A percentile compares a stretch with the other conserved stretches of the same genome.
Evolutionary conservation across 2,329 filamentous ascomycete species (phyloP).

Genomic region (Fusarium buxicola): DNA sequence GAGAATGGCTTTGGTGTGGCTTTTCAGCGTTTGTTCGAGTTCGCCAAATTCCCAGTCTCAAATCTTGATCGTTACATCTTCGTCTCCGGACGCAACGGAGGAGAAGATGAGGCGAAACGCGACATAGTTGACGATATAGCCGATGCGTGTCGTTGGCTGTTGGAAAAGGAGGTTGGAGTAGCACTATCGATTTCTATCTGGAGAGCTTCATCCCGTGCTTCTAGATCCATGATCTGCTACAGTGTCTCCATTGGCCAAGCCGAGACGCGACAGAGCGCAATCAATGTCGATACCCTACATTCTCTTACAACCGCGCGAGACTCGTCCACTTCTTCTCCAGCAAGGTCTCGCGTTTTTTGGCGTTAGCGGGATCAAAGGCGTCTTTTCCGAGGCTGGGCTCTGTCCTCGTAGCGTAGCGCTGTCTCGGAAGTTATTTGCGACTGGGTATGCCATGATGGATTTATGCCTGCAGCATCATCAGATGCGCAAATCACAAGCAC

Average conservation of each 20-base stretch:
- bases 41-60: conserved; percentile 97
- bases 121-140: conserved; percentile 85
- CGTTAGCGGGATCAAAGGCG: conserved; percentile 80
- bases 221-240: conserved; percentile 89
- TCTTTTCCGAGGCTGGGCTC: conserved; percentile 77
- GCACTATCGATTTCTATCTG: conserved; percentile 87
- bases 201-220: conserved; percentile 76
- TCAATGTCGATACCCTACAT: conserved; percentile 66
- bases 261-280: conserved; percentile 11
- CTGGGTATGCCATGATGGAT: conserved; percentile 90
- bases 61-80: conserved; percentile 93
- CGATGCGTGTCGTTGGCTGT: conserved; percentile 86
- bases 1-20: conserved; percentile 87
- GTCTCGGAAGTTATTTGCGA: conserved; percentile 76
- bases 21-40: conserved; percentile 87
- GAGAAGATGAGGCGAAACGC: conserved; percentile 94
- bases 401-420: conserved; percentile 70
- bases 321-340: conserved; percentile 99
- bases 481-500: conserved; percentile 24
- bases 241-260: conserved; percentile 9
- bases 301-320: conserved; percentile 92
- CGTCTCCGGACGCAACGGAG: conserved; percentile 87
- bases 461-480: conserved; percentile 74
- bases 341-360: conserved; percentile 93
- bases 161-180: conserved; percentile 79